These are phyloP conservation scores for Cantharellus anzutake DNA, from an alignment of 768 basidiomycete genomes.

Conservation along the genomic window DNA sequence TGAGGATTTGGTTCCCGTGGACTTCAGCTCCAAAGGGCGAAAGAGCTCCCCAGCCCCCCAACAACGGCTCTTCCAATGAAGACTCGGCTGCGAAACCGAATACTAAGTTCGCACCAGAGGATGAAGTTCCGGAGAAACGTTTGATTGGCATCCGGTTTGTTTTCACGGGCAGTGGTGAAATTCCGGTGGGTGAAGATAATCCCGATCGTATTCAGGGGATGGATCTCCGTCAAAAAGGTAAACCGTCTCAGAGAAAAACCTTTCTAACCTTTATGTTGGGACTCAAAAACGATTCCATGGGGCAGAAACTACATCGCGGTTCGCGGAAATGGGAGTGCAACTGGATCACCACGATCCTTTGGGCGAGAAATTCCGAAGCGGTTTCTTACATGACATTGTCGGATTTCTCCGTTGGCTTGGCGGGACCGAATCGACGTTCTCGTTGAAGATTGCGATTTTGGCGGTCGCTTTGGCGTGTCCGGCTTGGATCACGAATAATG, in stretches of 20 bases:
- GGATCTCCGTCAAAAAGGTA: too few species aligned
- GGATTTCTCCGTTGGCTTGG: too few species aligned
- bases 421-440: slow-evolving; percentile 2
- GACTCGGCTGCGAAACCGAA: neutral
- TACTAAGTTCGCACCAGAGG: neutral
- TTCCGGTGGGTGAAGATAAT: slow-evolving; percentile 4
- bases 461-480: slow-evolving; percentile 4
- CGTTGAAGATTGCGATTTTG: slow-evolving; percentile 2
- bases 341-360: too few species aligned
- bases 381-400: too few species aligned
- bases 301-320: too few species aligned
- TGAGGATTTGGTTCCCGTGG: neutral
- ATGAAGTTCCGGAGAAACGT: neutral
- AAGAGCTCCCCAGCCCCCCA: neutral
- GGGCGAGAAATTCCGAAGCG: too few species aligned
- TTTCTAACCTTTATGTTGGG: neutral
- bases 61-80: neutral
- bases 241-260: too few species aligned
- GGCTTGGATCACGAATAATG: slow-evolving; percentile 1
- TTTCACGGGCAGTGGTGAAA: neutral
- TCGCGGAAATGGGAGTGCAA: too few species aligned
- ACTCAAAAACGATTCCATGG: too few species aligned
- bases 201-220: neutral
- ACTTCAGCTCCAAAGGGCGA: neutral
- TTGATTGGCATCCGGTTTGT: neutral